phyloP scores from a whole-genome alignment of 2,329 filamentous ascomycete species.

The Cordyceps javanica region DNA sequence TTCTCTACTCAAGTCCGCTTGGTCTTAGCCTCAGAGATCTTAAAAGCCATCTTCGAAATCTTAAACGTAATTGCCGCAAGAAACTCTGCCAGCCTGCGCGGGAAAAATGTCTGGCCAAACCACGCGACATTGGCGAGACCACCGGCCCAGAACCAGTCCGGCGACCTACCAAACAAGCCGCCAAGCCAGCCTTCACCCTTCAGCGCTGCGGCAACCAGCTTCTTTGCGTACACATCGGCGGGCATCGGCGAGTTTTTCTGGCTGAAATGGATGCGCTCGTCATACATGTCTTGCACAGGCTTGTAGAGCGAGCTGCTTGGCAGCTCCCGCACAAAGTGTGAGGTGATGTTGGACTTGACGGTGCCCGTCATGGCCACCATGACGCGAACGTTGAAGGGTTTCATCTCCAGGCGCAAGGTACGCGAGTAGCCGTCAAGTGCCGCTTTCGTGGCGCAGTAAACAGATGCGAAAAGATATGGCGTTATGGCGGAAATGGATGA shows the following conservation, averaged over 20 bases:
- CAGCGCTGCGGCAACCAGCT: conserved; percentile 39
- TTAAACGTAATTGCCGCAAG: conserved; percentile 24
- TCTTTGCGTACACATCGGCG: conserved; percentile 36
- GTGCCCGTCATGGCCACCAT: conserved; percentile 52
- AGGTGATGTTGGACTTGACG: conserved; percentile 45
- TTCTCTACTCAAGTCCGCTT: conserved; percentile 18
- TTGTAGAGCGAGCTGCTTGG: conserved; percentile 42
- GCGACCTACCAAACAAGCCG: conserved; percentile 16
- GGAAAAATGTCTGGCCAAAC: conserved; percentile 15
- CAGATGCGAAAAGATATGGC: conserved; percentile 47
- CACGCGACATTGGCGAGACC: neutral
- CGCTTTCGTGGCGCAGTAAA: conserved; percentile 50
- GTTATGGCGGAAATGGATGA: conserved; percentile 45
- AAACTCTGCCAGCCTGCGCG: conserved; percentile 24
- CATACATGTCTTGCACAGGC: conserved; percentile 39
- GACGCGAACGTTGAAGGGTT: conserved; percentile 49
- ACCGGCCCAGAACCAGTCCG: conserved; percentile 18
- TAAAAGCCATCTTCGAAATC: conserved; percentile 20
- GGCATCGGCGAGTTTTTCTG: conserved; percentile 41
- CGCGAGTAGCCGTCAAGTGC: conserved; percentile 49
- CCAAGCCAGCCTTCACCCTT: conserved; percentile 27
- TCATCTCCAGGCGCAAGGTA: conserved; percentile 46
- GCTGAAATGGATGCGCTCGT: conserved; percentile 40
- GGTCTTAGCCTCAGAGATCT: conserved; percentile 19
- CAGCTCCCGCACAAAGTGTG: conserved; percentile 34